Conservation (phyloP, 1,284 basidiomycete species). For the Puccinia triticina region DNA sequence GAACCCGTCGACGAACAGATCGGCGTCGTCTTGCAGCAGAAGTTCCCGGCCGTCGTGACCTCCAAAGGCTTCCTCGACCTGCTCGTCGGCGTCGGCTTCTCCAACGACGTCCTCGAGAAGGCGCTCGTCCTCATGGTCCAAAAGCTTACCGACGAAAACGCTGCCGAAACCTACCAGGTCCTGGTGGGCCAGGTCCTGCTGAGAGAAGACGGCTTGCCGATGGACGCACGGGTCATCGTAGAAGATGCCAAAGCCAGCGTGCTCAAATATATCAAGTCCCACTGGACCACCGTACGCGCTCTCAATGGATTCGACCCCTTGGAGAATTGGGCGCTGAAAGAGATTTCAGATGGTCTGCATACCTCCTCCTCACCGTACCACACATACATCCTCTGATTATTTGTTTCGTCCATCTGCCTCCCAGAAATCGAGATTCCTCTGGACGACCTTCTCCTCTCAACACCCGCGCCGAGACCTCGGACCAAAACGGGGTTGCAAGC, state of each 20-base stretch:
- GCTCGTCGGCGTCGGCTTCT: slow-evolving; percentile 59
- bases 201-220: slow-evolving; percentile 56
- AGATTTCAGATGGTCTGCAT: slow-evolving; percentile 74
- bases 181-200: slow-evolving; percentile 56
- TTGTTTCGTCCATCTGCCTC: background rate
- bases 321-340: slow-evolving; percentile 82
- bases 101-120: slow-evolving; percentile 57
- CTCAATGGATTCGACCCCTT: slow-evolving; percentile 78
- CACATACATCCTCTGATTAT: slow-evolving; percentile 16
- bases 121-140: slow-evolving; percentile 55
- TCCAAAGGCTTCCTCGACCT: slow-evolving; percentile 55
- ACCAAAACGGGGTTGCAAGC: slow-evolving; percentile 35
- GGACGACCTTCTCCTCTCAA: slow-evolving; percentile 68
- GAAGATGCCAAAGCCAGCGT: slow-evolving; percentile 73
- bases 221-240: slow-evolving; percentile 62
- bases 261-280: slow-evolving; percentile 63
- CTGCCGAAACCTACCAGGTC: slow-evolving; percentile 60
- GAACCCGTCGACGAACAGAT: slow-evolving; percentile 56
- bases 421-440: slow-evolving; percentile 76
- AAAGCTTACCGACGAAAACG: slow-evolving; percentile 54
- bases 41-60: slow-evolving; percentile 54
- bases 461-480: slow-evolving; percentile 54
- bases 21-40: slow-evolving; percentile 50
- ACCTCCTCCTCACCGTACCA: background rate
- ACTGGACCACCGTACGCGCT: slow-evolving; percentile 75